Percentiles rank a stretch among this genome's conserved stretches.
Conservation (phyloP, 2,329 filamentous ascomycete genomes). For the Phialophora expanda region DNA sequence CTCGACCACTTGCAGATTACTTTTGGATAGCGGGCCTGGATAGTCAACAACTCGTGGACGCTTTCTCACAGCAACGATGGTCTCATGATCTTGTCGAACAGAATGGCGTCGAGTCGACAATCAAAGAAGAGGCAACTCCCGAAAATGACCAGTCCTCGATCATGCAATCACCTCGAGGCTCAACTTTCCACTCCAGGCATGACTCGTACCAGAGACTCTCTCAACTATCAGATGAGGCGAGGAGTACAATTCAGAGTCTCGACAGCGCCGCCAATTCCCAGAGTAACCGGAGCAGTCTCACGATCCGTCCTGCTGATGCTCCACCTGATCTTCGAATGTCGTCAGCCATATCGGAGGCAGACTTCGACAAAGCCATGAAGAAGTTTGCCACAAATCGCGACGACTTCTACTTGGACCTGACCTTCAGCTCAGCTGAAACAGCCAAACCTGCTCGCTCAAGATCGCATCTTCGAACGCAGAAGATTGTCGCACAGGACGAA, state of each 20-base stretch:
- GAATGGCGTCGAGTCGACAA: slow-evolving; percentile 50
- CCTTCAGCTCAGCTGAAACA: slow-evolving; percentile 78
- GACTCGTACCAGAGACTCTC: slow-evolving; percentile 50
- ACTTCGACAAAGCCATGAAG: slow-evolving; percentile 89
- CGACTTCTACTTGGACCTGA: slow-evolving; percentile 88
- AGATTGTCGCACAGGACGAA: slow-evolving; percentile 76
- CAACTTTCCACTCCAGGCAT: slow-evolving; percentile 44
- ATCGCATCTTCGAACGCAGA: slow-evolving; percentile 70
- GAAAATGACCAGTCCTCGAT: slow-evolving; percentile 55
- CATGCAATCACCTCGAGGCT: slow-evolving; percentile 49
- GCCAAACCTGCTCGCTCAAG: slow-evolving; percentile 43
- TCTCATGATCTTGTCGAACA: slow-evolving; percentile 46
- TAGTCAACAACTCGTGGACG: slow-evolving; percentile 53
- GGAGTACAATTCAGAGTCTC: slow-evolving; percentile 57
- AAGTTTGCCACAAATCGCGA: slow-evolving; percentile 97
- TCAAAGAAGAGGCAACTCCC: slow-evolving; percentile 64
- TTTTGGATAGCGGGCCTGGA: slow-evolving; percentile 66
- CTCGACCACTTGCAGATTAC: slow-evolving; percentile 67
- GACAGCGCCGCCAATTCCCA: slow-evolving; percentile 54
- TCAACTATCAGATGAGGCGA: slow-evolving; percentile 45
- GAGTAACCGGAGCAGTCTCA: slow-evolving; percentile 70
- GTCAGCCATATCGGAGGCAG: slow-evolving; percentile 69
- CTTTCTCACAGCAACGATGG: slow-evolving; percentile 41
- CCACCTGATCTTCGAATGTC: slow-evolving; percentile 43
- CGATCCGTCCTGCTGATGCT: slow-evolving; percentile 55